Evolutionary conservation across 148 eudicot species (phyloP).

Genomic region (Rhododendron mucronatum): DNA sequence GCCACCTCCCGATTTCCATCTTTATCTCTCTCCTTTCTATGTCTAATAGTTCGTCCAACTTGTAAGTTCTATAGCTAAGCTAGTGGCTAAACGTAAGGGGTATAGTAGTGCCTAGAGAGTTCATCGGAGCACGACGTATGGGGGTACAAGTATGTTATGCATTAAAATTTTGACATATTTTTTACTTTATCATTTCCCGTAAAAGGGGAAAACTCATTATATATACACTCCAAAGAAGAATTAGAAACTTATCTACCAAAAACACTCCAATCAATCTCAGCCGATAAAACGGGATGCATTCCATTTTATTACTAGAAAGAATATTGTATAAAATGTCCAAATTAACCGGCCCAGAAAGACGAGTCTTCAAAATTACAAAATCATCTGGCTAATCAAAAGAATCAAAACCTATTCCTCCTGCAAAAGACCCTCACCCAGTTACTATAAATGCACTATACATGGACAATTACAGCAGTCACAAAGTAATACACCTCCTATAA

Average conservation of each 20-base stretch:
- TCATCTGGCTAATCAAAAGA: conserved; percentile 8
- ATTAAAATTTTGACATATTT: no score
- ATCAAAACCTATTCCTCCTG: neutral
- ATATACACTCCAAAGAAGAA: neutral
- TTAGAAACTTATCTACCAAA: neutral
- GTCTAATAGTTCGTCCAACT: no score
- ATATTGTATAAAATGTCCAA: neutral
- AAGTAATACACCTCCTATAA: neutral
- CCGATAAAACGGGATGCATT: neutral
- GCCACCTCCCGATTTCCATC: no score
- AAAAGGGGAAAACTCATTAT: neutral
- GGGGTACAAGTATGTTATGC: no score
- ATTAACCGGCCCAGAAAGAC: neutral
- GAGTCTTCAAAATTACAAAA: conserved; percentile 10
- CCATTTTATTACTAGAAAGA: neutral
- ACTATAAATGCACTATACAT: conserved; percentile 15
- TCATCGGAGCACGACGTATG: no score
- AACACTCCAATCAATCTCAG: neutral
- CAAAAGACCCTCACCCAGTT: conserved; percentile 3
- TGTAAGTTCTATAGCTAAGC: no score
- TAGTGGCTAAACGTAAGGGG: no score
- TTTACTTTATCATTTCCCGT: neutral
- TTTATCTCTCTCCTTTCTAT: no score
- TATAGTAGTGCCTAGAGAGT: no score
- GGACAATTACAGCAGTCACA: conserved; percentile 1